Evolutionary conservation across 305 asterid species (phyloP), one percentile per base, ranked within the genome.

Genomic region (Nicotiana rustica): DNA sequence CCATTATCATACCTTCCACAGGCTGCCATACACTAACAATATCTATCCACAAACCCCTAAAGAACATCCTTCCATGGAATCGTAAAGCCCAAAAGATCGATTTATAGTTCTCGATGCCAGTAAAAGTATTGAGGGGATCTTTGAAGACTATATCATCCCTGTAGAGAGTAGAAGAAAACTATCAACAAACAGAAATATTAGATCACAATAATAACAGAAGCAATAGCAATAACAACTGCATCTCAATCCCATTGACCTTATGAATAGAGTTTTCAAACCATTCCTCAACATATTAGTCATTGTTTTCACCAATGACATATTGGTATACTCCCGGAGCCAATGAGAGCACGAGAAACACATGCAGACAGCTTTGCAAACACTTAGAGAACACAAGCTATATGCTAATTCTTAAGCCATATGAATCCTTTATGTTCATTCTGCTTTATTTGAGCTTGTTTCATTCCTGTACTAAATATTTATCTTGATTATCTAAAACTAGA

Each of bases 141-240:
- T 78, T 86, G 35, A 94, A 95, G 71, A 94, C 92, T n/a, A 95
- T 83, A 81, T 95, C 98, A 83, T 95, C 99, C 93, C 99, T 95
- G 94, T 85, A 67, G 10, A 69, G 6, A 14, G 12, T 25, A 41
- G 41, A 3, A 44, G 49, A 36, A 60, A 33, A 77, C 38, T 52
- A 70, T 55, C 85, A 84, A 82, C 36, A 77, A 18, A 59, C 29
- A 47, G 19, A 83, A 49, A 13, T 62, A 59, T 62, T 9, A 36
- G 57, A 65, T 15, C 77, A 76, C 25, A 38, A 31, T 75, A 61
- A 13, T 6, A 49, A 73, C 79, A 13, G 10, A 71, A 62, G 13
- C 1, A 57, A 59, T 12, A 59, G 4, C 64, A 13, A 47, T 47
- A 13, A 73, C 79, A 73, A 47, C 25, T 71, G 44, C 47, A 14